Evolutionary conservation across 2,329 filamentous ascomycete genomes (phyloP), one percentile per base, ranked within the genome.

Genomic region (Xenosphaeropsis pyriputrescens): DNA sequence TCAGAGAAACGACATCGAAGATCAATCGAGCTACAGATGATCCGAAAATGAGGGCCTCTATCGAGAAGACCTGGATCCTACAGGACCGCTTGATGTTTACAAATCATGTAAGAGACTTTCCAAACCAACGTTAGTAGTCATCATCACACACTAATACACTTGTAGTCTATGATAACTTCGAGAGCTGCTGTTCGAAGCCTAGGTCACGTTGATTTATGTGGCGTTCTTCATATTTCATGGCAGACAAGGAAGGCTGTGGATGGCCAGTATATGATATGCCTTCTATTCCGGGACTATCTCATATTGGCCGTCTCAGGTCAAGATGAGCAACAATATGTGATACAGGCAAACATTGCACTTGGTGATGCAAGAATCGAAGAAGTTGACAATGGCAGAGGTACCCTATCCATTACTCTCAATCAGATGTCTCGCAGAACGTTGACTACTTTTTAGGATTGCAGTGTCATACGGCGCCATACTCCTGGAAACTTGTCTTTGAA

Each of bases 401-500:
- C 40, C 40, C 38, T 9, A 26, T 26, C 3, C 5, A 19, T 9
- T 26, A 3, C 8, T 26, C 22, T 11, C 8, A 6, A 3, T 26
- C 8, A 7, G 9, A 15, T 15, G 9, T 32, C 14, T 14, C 13
- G 14, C 16, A 32, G 6, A 32, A 34, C 42, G 31, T 48, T 54
- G 31, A 55, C 35, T 11, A 37, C 26, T 18, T n/a, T 34, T 34
- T 43, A 93, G 86, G 85, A 1, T 56, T 96, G 6, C 85, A 89
- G 64, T 95, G 86, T 50, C 79, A 91, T 45, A 84, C 82, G 3
- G 83, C 84, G 1, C 77, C 83, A 0, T 84, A 84, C 55, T 91
- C 86, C 1, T 96, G 88, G 89, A 98, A 96, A 55, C 51, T 95
- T 9, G 68, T 85, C 2, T 95, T 96, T 50, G 79, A 91, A 53